Percentiles rank a stretch among this genome's conserved stretches.
phyloP scores from a whole-genome alignment of 108 stramenopile genomes.

The Pseudonitzschia multistriata region DNA sequence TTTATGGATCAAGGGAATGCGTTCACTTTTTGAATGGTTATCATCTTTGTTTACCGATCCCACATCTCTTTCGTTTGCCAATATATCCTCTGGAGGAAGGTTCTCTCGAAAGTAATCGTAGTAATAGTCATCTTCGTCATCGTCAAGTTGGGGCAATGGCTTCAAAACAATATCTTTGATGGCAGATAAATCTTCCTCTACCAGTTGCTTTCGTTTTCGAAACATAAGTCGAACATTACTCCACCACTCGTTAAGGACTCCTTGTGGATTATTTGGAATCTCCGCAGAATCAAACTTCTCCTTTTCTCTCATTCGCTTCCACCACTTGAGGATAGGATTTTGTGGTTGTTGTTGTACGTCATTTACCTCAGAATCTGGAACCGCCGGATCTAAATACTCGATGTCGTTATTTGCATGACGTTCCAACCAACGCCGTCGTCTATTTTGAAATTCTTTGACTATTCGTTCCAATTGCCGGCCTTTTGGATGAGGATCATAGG shows the following conservation, averaged over 20 bases:
- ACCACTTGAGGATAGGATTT: constrained; percentile 21
- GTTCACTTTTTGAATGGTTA: background rate
- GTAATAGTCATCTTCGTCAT: constrained; percentile 13
- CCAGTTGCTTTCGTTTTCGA: constrained; percentile 12
- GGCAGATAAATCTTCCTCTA: constrained; percentile 27
- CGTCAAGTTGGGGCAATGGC: constrained; percentile 6
- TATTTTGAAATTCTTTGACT: constrained; percentile 27
- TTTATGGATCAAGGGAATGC: constrained; percentile 19
- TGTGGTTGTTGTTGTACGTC: background rate
- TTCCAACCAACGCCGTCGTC: constrained; percentile 25
- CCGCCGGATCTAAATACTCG: too few species aligned
- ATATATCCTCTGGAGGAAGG: background rate
- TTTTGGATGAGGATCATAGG: constrained; percentile 18
- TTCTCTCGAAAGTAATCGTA: constrained; percentile 19
- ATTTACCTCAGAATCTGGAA: background rate
- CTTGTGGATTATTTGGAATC: constrained; percentile 11
- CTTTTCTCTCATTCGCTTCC: constrained; percentile 14
- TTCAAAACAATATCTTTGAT: constrained; percentile 28
- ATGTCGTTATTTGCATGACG: background rate
- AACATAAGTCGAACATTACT: constrained; percentile 2
- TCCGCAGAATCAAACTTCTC: background rate
- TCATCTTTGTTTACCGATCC: background rate
- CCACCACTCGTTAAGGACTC: constrained; percentile 27
- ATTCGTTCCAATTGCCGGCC: constrained; percentile 24
- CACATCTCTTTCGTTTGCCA: background rate